These are phyloP conservation scores for Oryza glumipatula DNA, from an alignment of 176 grass and related monocot species.

Conservation along the genomic window DNA sequence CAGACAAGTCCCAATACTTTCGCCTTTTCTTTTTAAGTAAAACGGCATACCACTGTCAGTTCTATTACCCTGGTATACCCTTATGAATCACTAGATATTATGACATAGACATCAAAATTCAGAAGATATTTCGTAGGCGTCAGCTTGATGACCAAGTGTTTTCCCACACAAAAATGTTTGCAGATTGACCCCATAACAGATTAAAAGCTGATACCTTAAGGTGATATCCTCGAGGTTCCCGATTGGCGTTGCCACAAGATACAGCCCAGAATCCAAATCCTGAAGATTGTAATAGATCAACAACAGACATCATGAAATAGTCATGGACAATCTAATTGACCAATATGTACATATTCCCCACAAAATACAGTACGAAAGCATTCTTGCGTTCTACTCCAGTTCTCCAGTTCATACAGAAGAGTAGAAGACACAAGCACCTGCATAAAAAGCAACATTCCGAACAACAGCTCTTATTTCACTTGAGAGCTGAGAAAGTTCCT, in stretches of 20 bases:
- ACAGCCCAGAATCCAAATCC: conserved; percentile 78
- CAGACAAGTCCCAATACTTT: neutral
- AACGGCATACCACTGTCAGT: neutral
- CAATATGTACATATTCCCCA: neutral
- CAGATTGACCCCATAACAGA: neutral
- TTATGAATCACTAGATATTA: neutral
- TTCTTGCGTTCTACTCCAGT: neutral
- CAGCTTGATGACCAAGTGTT: neutral
- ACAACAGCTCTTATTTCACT: neutral
- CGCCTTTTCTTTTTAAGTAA: neutral
- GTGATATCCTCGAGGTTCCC: conserved; percentile 99
- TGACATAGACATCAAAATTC: neutral
- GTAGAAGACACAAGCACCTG: neutral
- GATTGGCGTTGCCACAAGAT: conserved; percentile 96
- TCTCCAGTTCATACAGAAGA: no score
- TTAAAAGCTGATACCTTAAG: conserved; percentile 59
- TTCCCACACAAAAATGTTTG: neutral
- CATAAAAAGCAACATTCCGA: neutral
- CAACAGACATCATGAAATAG: conserved; percentile 6
- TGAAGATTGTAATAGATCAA: conserved; percentile 38
- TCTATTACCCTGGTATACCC: neutral
- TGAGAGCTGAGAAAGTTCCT: neutral
- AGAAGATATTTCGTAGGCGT: conserved; percentile 11
- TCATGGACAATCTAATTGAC: neutral
- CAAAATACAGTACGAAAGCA: neutral